Evolutionary conservation across 306 rosid species (phyloP).

Genomic region (Vachellia collinsii): DNA sequence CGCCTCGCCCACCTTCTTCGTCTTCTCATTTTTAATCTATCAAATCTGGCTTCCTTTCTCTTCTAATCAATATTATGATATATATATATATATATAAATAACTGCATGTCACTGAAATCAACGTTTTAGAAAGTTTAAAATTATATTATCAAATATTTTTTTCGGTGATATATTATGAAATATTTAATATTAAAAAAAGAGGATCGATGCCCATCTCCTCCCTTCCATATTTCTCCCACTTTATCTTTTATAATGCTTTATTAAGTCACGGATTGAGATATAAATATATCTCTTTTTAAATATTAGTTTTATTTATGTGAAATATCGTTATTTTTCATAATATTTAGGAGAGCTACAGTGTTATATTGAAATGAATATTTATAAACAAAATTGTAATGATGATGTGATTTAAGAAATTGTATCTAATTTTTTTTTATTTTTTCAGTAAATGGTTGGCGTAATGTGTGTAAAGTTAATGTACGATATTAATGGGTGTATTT

Average conservation of each 20-base stretch:
- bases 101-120: neutral
- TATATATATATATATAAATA: too few relatives aligned
- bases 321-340: neutral
- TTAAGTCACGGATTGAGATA: neutral
- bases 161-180: too few relatives aligned
- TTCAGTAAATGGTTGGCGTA: neutral
- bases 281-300: neutral
- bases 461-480: neutral
- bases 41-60: neutral
- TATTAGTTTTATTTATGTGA: neutral
- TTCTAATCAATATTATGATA: too few relatives aligned
- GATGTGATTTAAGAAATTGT: neutral
- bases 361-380: neutral
- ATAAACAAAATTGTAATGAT: neutral
- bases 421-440: neutral
- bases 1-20: neutral
- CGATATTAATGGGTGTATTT: neutral
- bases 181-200: neutral
- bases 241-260: neutral
- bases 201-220: neutral
- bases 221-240: neutral
- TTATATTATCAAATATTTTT: neutral
- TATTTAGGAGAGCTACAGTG: neutral
- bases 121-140: neutral
- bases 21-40: neutral